A percentile compares a stretch with the other conserved stretches of the same genome.
These are phyloP conservation scores for Dactylellina sp. DNA, from an alignment of 2,329 filamentous ascomycete species.

Conservation along the genomic window DNA sequence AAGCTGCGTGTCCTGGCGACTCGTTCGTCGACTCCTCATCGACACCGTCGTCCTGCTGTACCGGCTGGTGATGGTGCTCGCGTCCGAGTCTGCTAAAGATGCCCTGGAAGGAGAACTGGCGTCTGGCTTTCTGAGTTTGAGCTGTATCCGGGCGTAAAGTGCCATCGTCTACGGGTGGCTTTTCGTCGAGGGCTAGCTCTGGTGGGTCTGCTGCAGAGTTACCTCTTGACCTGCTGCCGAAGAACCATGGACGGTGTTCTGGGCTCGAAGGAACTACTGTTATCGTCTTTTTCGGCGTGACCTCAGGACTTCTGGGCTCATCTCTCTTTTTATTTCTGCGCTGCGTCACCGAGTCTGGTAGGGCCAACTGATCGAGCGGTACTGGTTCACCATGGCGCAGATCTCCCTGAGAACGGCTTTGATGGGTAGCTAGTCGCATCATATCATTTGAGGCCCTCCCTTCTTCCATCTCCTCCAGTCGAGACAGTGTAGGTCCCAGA, in stretches of 20 bases:
- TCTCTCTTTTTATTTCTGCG: slow-evolving; percentile 6
- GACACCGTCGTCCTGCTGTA: slow-evolving; percentile 59
- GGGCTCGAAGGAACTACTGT: slow-evolving; percentile 59
- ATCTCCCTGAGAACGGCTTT: slow-evolving; percentile 56
- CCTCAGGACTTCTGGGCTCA: slow-evolving; percentile 16
- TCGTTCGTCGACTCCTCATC: slow-evolving; percentile 51
- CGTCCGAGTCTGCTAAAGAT: slow-evolving; percentile 73
- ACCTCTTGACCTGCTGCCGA: slow-evolving; percentile 54
- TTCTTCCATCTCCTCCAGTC: slow-evolving; percentile 56
- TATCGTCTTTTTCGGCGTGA: slow-evolving; percentile 44
- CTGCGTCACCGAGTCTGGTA: slow-evolving; percentile 51
- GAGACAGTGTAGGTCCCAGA: slow-evolving; percentile 25
- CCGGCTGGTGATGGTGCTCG: slow-evolving; percentile 64
- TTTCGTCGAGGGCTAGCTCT: slow-evolving; percentile 62
- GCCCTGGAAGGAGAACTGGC: slow-evolving; percentile 93
- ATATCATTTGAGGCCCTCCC: slow-evolving; percentile 50
- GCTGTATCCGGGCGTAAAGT: slow-evolving; percentile 58
- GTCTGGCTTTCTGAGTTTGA: slow-evolving; percentile 69
- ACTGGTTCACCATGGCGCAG: slow-evolving; percentile 62
- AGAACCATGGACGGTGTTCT: slow-evolving; percentile 62
- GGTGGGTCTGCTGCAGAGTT: slow-evolving; percentile 58
- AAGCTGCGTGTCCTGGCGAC: slow-evolving; percentile 58
- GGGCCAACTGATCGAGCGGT: slow-evolving; percentile 59
- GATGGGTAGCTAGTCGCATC: slow-evolving; percentile 50
- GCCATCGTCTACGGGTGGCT: slow-evolving; percentile 32